phyloP scores from a whole-genome alignment of 2,329 filamentous ascomycete species.

The Aspergillus fischeri region DNA sequence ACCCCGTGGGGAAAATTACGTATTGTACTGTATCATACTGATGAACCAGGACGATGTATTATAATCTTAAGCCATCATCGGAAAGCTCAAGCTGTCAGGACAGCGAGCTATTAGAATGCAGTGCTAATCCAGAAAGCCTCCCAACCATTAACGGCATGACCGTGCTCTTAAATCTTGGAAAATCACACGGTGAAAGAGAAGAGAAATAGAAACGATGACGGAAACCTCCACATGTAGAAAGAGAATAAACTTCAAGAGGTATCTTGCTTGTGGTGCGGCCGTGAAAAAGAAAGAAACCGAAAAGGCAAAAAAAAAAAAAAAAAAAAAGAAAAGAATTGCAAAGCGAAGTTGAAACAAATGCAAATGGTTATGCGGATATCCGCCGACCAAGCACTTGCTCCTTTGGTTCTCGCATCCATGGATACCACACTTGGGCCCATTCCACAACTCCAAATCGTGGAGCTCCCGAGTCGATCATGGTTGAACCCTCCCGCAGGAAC shows the following conservation, averaged over 20 bases:
- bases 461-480: slow-evolving; percentile 20
- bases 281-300: neutral
- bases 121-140: neutral
- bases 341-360: neutral
- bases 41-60: neutral
- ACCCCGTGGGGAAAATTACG: neutral
- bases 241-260: neutral
- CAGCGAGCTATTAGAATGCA: neutral
- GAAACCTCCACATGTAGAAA: neutral
- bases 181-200: neutral
- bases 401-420: slow-evolving; percentile 39
- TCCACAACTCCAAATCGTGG: slow-evolving; percentile 40
- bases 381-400: slow-evolving; percentile 20
- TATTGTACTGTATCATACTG: neutral
- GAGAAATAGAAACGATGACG: neutral
- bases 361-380: slow-evolving; percentile 9
- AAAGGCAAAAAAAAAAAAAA: neutral
- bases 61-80: neutral
- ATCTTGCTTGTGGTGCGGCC: neutral
- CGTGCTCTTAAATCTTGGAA: neutral
- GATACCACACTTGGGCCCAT: slow-evolving; percentile 38
- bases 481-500: slow-evolving; percentile 32
- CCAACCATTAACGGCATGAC: neutral
- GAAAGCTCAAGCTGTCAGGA: neutral
- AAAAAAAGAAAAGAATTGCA: neutral